Conservation (phyloP, 2,329 filamentous ascomycete species). For the Fusarium longipes region DNA sequence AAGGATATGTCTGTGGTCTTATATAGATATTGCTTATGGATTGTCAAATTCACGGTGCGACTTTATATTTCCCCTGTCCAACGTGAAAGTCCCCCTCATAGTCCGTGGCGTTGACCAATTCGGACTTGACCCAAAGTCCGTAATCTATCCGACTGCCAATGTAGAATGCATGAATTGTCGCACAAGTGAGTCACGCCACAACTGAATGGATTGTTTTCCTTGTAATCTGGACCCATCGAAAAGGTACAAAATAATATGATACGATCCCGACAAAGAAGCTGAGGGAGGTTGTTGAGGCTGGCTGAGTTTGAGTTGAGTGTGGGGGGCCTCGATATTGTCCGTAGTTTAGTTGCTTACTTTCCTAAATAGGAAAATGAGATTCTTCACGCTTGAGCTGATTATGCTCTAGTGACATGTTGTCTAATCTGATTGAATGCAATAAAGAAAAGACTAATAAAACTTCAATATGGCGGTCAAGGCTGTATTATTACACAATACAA, state of each 20-base stretch:
- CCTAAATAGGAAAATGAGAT: background rate
- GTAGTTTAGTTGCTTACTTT: background rate
- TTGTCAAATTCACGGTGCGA: background rate
- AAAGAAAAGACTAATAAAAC: background rate
- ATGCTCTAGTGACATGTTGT: background rate
- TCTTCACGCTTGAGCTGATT: background rate
- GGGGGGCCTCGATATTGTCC: no score
- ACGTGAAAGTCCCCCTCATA: background rate
- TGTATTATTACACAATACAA: background rate
- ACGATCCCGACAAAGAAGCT: background rate
- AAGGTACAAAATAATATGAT: background rate
- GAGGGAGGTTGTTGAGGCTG: background rate
- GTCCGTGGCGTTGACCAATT: background rate
- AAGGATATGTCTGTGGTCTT: background rate
- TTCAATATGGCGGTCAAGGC: no score
- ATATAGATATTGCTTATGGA: background rate
- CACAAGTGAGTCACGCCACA: background rate
- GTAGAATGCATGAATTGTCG: background rate
- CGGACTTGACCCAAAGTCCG: background rate
- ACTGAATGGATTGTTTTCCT: background rate
- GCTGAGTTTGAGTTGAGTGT: background rate
- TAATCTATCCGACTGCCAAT: background rate
- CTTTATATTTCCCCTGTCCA: background rate
- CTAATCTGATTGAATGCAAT: background rate
- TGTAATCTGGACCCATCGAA: background rate